A percentile compares a stretch with the other conserved stretches of the same genome.
These are phyloP conservation scores for Tricholoma sp. DNA, from an alignment of 768 basidiomycete species.

Conservation along the genomic window DNA sequence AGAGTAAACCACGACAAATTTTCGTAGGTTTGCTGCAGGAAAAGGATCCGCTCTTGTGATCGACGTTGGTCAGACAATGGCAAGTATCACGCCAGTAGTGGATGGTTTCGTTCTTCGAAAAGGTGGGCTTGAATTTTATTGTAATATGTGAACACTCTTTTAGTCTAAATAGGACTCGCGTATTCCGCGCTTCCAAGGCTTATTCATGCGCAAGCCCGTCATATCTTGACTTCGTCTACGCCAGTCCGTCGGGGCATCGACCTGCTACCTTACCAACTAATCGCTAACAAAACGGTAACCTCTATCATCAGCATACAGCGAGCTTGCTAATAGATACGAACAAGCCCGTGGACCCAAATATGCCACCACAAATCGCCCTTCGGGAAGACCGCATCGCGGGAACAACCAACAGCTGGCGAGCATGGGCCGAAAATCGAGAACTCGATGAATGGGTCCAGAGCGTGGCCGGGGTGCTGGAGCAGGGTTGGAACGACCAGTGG, in stretches of 20 bases:
- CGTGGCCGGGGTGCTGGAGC: conserved; percentile 79
- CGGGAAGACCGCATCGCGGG: conserved; percentile 68
- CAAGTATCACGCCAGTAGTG: conserved; percentile 91
- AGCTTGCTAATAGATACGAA: conserved; percentile 4
- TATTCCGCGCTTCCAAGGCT: conserved; percentile 74
- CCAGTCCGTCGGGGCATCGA: conserved; percentile 54
- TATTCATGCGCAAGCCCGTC: conserved; percentile 73
- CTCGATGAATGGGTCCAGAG: conserved; percentile 94
- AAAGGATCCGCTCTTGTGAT: conserved; percentile 96
- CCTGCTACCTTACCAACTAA: conserved; percentile 81
- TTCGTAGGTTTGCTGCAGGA: conserved; percentile 83
- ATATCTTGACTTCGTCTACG: conserved; percentile 51
- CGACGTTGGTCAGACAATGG: conserved; percentile 85
- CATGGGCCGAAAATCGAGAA: conserved; percentile 75
- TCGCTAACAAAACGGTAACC: conserved; percentile 69
- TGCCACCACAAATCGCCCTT: conserved; percentile 59
- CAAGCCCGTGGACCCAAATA: conserved; percentile 69
- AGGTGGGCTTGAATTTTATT: conserved; percentile 42
- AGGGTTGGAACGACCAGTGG: conserved; percentile 87
- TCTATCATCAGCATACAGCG: background rate
- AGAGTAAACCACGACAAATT: background rate
- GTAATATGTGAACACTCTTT: background rate
- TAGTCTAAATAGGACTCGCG: conserved; percentile 54
- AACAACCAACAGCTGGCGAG: conserved; percentile 78
- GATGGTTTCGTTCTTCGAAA: conserved; percentile 97